Conservation (phyloP, 768 basidiomycete genomes). For the Coprinopsis marcescibilis region DNA sequence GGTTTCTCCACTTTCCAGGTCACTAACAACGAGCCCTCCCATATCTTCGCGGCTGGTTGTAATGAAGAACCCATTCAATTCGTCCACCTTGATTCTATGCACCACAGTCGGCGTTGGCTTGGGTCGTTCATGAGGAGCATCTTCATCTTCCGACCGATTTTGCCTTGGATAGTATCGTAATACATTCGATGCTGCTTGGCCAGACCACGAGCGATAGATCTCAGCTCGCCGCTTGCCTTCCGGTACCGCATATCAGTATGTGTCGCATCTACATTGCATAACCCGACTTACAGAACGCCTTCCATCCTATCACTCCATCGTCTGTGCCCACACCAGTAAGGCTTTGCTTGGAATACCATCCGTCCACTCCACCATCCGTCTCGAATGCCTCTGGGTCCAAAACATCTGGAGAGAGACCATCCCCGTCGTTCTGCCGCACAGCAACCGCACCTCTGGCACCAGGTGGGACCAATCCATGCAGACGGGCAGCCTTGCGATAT, state of each 20-base stretch:
- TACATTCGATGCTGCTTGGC: not conserved
- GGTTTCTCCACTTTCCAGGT: conserved; percentile 39
- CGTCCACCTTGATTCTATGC: conserved; percentile 76
- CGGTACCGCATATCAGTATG: not conserved
- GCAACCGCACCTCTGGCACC: not conserved
- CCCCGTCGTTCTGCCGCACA: not conserved
- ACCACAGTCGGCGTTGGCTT: conserved; percentile 24
- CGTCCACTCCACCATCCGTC: no score
- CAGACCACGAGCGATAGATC: conserved; percentile 1
- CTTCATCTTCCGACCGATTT: not conserved
- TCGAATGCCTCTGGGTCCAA: no score
- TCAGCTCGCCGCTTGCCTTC: conserved; percentile 1
- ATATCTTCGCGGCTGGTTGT: conserved; percentile 44
- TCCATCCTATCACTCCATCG: conserved; percentile 4
- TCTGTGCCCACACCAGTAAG: not conserved
- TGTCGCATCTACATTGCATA: not conserved
- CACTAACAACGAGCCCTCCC: conserved; percentile 57
- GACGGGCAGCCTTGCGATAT: not conserved
- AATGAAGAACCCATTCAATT: conserved; percentile 52
- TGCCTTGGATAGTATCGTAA: not conserved
- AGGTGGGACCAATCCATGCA: not conserved
- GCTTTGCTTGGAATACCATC: conserved; percentile 2
- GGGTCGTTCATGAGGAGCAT: no score
- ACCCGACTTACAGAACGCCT: conserved; percentile 4
- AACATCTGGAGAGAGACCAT: not conserved